These are phyloP conservation scores for Ustulina deusta DNA, from an alignment of 2,329 filamentous ascomycete genomes.

Conservation along the genomic window DNA sequence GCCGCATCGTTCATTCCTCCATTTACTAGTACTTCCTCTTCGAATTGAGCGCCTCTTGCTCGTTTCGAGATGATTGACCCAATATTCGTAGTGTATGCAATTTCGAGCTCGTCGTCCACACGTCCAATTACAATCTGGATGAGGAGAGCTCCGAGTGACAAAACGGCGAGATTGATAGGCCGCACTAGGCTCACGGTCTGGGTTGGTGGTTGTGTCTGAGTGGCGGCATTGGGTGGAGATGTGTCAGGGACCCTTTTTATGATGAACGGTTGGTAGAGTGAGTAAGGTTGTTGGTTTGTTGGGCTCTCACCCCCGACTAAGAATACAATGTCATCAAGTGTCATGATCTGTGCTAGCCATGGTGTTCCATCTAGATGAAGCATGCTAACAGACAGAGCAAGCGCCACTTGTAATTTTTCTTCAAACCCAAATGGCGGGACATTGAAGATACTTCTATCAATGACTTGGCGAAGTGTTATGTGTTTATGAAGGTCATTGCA, in stretches of 20 bases:
- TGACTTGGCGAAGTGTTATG: slow-evolving; percentile 19
- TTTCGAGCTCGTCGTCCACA: slow-evolving; percentile 3
- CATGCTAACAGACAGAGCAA: slow-evolving; percentile 24
- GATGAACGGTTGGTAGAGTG: slow-evolving; percentile 16
- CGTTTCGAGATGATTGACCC: slow-evolving; percentile 12
- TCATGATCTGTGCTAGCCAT: slow-evolving; percentile 19
- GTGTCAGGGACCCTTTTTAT: not conserved
- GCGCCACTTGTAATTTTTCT: slow-evolving; percentile 13
- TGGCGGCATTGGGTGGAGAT: too few relatives aligned
- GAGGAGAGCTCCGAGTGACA: slow-evolving; percentile 19
- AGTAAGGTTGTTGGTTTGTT: not conserved
- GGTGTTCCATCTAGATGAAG: slow-evolving; percentile 17
- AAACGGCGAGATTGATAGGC: not conserved
- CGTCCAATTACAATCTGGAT: slow-evolving; percentile 21
- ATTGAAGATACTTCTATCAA: not conserved
- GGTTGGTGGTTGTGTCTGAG: not conserved
- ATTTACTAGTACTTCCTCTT: slow-evolving; percentile 1
- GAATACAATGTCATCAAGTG: slow-evolving; percentile 23
- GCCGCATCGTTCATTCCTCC: slow-evolving; percentile 13
- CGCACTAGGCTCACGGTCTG: not conserved
- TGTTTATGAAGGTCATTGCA: not conserved
- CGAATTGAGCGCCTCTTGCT: not conserved
- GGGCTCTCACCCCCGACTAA: not conserved
- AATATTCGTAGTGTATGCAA: slow-evolving; percentile 8
- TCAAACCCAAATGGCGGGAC: slow-evolving; percentile 4